phyloP scores from a whole-genome alignment of 306 rosid genomes.

The Corylus avellana region DNA sequence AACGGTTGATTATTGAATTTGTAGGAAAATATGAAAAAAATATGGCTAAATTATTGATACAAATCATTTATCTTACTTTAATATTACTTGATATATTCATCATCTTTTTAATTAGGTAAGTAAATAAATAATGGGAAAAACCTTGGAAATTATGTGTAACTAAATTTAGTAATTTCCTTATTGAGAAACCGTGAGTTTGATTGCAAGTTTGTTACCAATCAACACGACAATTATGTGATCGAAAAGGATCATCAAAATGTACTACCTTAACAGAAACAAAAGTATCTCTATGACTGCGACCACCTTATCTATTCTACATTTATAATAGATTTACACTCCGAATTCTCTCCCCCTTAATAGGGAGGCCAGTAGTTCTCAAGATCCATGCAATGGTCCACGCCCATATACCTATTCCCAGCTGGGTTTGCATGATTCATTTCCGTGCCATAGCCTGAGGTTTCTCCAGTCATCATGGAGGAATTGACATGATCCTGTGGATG shows the following conservation, averaged over 20 bases:
- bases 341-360: conserved; percentile 37
- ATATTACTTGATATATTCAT: too few species aligned
- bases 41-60: too few species aligned
- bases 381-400: conserved; percentile 77
- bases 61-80: too few species aligned
- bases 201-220: not conserved
- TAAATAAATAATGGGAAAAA: too few species aligned
- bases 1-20: too few species aligned
- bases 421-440: conserved; percentile 48
- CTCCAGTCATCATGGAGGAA: conserved; percentile 47
- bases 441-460: conserved; percentile 46
- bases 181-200: not conserved
- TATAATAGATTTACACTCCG: not conserved
- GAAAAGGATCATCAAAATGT: conserved; percentile 6
- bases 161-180: not conserved
- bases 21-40: too few species aligned
- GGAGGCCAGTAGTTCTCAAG: conserved; percentile 76
- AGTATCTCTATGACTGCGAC: conserved; percentile 14
- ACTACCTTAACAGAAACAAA: conserved; percentile 13
- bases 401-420: conserved; percentile 50
- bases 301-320: conserved; percentile 8
- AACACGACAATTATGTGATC: not conserved
- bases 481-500: conserved; percentile 36
- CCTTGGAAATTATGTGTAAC: not conserved
- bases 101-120: too few species aligned